Evolutionary conservation across 805 yeast genomes (phyloP).

Genomic region (Wickerhamiella qilinensis): DNA sequence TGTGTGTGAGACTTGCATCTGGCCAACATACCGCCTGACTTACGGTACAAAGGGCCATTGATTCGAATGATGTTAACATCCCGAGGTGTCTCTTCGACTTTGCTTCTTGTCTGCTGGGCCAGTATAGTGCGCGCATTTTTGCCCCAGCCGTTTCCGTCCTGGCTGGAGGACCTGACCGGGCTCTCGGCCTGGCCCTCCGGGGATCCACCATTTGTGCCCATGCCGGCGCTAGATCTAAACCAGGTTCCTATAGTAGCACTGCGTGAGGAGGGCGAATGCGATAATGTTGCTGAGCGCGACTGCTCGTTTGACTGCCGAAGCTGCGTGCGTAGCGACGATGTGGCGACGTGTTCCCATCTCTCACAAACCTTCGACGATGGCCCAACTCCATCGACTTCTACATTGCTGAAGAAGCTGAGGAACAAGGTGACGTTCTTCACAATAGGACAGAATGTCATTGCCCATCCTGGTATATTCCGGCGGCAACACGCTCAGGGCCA

Average conservation of each 20-base stretch:
- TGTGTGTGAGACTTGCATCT: too few relatives aligned
- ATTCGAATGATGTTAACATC: too few relatives aligned
- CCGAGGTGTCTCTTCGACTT: too few relatives aligned
- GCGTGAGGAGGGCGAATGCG: slow-evolving; percentile 35
- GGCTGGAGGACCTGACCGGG: slow-evolving; percentile 68
- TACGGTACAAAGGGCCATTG: too few relatives aligned
- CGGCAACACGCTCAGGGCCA: slow-evolving; percentile 48
- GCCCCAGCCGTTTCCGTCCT: slow-evolving; percentile 48
- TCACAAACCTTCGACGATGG: slow-evolving; percentile 95
- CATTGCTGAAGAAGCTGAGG: slow-evolving; percentile 28
- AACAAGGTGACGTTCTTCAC: slow-evolving; percentile 67
- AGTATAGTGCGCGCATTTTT: neutral
- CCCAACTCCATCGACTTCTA: slow-evolving; percentile 58
- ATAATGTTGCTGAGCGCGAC: slow-evolving; percentile 26
- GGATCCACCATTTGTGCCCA: slow-evolving; percentile 61
- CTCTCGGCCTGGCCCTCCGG: slow-evolving; percentile 67
- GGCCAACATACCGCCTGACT: too few relatives aligned
- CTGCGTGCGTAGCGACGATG: slow-evolving; percentile 64
- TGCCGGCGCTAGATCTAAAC: neutral
- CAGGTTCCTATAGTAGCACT: neutral
- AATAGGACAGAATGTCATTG: slow-evolving; percentile 64
- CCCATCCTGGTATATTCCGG: slow-evolving; percentile 57
- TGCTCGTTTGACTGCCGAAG: slow-evolving; percentile 81
- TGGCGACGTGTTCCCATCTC: slow-evolving; percentile 52
- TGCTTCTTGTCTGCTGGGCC: too few relatives aligned